Evolutionary conservation across 805 yeast genomes (phyloP), one percentile per base, ranked within the genome.

Genomic region (Spathaspora passalidarum): DNA sequence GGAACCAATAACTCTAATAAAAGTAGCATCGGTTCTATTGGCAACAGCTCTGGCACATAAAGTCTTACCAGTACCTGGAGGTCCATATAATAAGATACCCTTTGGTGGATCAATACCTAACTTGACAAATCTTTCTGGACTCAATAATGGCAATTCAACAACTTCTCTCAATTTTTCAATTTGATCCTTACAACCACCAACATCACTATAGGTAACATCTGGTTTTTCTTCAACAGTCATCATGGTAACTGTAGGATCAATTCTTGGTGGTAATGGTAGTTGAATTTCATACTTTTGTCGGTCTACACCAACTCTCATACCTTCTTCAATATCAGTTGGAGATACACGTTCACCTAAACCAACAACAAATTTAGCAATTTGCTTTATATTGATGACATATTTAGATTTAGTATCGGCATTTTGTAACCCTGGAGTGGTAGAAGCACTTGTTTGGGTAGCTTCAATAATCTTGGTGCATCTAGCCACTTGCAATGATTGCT

Each of bases 151-250:
- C 60, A 92, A 74, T 68, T 92, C 98, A 14, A 91, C 98, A 50
- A 92, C 98, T 68, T 91, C 98, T 65, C 97, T 80, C 50, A 91
- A 76, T 68, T 92, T 91, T 66, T 94, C 99, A 59, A 94, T 92
- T 68, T 94, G 99, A 52, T 94, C 98, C 73, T 94, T 94, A 66
- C 97, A 89, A 32, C 99, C 99, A 57, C 99, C 99, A 52, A 94
- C 91, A 65, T 94, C 99, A 50, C 95, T 88, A 68, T 94, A 94
- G 1, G 99, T 94, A 32, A 94, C 98, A 69, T 94, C 99, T 11
- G 99, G 99, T 67, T 94, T 94, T 70, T 94, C 99, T 68, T 94
- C 99, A 40, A 94, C 99, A 1, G 98, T 92, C 99, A 94, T 94
- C 99, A 94, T 94, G 5, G 99, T 94, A 45, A 94, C 99, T 34